Evolutionary conservation across 495 filamentous ascomycete species (phyloP), one percentile per base, ranked within the genome.

Genomic region (Aspergillus bertholletiae): DNA sequence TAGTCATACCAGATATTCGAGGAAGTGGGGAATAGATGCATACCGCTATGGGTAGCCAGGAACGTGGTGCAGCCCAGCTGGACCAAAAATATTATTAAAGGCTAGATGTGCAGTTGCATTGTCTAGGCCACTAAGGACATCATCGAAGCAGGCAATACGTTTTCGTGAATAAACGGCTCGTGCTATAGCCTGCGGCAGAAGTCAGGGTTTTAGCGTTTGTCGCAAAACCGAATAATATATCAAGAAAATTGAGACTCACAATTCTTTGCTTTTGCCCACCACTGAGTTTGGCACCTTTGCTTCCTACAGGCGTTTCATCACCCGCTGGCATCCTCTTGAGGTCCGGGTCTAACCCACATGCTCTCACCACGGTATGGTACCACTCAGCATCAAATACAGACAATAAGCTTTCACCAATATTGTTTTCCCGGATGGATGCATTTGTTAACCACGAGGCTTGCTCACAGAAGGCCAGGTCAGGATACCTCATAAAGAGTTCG

Each of bases 41-140:
- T 20, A 63, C 49, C 17, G 8, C n/a, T 56, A 43, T 64, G 58
- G 26, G 61, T 61, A 6, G 55, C 48, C 28, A 64, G n/a, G 23
- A 64, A 64, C 0, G 54, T 51, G 0, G 37, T 55, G 37, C 37
- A 40, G 46, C 57, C 57, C 18, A 57, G 65, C 49, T 5, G 45
- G 51, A 2, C 76, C 73, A 51, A 83, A 77, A 7, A 82, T 65
- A 43, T 71, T 66, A 0, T 67, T 57, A 41, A 79, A 79, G 0
- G 83, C 72, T 3, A 63, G 60, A 7, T 73, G 62, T 47, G 76
- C 74, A 3, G 80, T 82, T 17, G 68, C 61, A 7, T 71, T 66
- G 49, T 84, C 80, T 8, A 82, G 62, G 0, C 68, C 76, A 55
- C 71, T 81, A 6, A 83, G 65, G n/a, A 77, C 59, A 56, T 84